Percentiles rank a stretch among this genome's conserved stretches.
These are phyloP conservation scores for Brassica nigra DNA, from an alignment of 345 rosid species.

Conservation along the genomic window DNA sequence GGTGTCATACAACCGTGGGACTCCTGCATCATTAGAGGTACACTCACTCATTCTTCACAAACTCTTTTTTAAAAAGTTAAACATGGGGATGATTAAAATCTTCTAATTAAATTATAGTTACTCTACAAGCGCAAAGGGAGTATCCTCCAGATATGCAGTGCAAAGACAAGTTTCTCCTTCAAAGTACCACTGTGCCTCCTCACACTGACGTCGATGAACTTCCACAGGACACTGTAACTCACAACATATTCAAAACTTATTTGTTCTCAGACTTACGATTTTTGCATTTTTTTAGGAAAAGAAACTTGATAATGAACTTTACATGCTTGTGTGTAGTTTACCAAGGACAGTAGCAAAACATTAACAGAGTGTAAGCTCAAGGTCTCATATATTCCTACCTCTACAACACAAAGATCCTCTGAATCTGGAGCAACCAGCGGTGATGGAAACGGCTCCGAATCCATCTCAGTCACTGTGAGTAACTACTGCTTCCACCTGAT, in stretches of 20 bases:
- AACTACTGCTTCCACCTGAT: conserved; percentile 7
- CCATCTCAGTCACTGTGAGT: conserved; percentile 79
- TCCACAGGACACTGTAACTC: conserved; percentile 76
- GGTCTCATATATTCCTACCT: conserved; percentile 63
- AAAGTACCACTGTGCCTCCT: conserved; percentile 74
- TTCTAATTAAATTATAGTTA: conserved; percentile 56
- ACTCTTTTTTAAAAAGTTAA: not conserved
- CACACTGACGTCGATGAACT: conserved; percentile 84
- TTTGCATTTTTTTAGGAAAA: not conserved
- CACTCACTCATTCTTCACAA: conserved; percentile 15
- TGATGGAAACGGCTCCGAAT: conserved; percentile 54
- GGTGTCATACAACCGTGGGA: conserved; percentile 85
- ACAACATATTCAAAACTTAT: not conserved
- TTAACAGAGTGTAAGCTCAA: conserved; percentile 85
- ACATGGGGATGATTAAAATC: not conserved
- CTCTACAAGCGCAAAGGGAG: conserved; percentile 87
- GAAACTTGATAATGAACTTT: not conserved
- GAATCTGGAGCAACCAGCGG: conserved; percentile 54
- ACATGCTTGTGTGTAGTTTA: conserved; percentile 56
- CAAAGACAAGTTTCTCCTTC: conserved; percentile 96
- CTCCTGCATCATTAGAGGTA: conserved; percentile 69
- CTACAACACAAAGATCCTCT: conserved; percentile 55
- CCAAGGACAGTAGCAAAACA: conserved; percentile 65
- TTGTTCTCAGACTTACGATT: not conserved
- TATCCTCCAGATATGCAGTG: conserved; percentile 87